Conservation (phyloP, 371 early-diverging fungal species). For the Catenaria anguillulae region DNA sequence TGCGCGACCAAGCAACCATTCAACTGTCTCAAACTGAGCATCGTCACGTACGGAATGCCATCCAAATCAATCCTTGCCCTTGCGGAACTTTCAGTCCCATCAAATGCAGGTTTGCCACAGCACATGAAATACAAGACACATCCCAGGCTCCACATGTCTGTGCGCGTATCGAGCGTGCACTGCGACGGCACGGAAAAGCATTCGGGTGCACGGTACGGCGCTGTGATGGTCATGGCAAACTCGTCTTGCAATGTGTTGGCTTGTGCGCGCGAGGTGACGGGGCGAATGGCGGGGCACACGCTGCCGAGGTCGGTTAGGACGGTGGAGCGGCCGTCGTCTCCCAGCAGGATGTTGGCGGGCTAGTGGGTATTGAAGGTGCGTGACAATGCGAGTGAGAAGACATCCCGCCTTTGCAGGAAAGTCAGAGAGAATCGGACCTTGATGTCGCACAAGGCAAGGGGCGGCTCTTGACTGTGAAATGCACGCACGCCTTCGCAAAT, state of each 20-base stretch:
- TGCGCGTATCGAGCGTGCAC: not conserved
- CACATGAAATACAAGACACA: not conserved
- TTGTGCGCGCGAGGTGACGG: not conserved
- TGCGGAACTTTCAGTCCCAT: not conserved
- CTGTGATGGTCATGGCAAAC: not conserved
- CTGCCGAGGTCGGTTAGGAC: constrained; percentile 1
- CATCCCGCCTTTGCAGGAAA: too few species aligned
- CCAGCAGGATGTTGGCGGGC: not conserved
- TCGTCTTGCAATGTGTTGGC: constrained; percentile 2
- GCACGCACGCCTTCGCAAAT: not conserved
- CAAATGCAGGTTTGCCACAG: constrained; percentile 1
- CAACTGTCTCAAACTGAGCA: not conserved
- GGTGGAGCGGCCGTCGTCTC: not conserved
- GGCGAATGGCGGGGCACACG: not conserved
- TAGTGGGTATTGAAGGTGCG: too few species aligned
- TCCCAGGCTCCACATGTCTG: constrained; percentile 1
- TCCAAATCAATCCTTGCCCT: not conserved
- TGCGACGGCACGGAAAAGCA: not conserved
- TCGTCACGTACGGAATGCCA: not conserved
- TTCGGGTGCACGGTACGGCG: constrained; percentile 2
- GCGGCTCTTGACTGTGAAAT: not conserved
- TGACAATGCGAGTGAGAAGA: too few species aligned
- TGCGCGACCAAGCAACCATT: too few species aligned
- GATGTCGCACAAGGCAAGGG: not conserved
- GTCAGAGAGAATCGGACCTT: not conserved